Base-by-base conservation (phyloP, 768 basidiomycete species). In the Podaxis sp. region DNA sequence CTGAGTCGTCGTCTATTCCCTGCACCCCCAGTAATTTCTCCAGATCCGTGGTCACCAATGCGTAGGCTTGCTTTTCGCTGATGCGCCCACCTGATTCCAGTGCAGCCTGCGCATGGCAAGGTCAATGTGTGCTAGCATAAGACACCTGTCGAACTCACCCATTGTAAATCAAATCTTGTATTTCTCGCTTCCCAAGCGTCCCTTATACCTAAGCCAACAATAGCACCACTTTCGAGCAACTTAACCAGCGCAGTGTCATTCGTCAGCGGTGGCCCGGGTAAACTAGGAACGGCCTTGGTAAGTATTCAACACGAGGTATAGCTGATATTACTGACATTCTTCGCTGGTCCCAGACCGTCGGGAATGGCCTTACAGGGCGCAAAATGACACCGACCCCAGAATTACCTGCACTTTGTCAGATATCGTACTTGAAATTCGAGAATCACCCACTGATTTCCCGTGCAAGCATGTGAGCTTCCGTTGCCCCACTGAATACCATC, bases 131-230 rank as follows among this genome's bases (percentile, higher is more conserved):
- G 26, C 26, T 41, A 56, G 40, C 55, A 28, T 22, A 8, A 22
- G 49, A 30, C n/a, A 17, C 1, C n/a, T 60, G 8, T 11, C 22
- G 30, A 28, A 22, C 84, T 68, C 65, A 90, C 90, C 93, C 92
- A 95, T 71, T 86, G 86, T 20, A 87, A 77, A 66, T 95, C 91
- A 67, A 93, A 89, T 10, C 90, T 83, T 12, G 86, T 84, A 67
- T 89, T 91, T 48, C 88, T 83, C 40, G 90, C 90, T 63, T 83
- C 79, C 87, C 88, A 93, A 33, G 85, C 84, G 64, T 88, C 85
- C 40, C 77, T 74, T 37, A 87, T 78, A 17, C 88, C 90, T 55
- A 94, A 70, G 20, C 85, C 91, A n/a, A 93, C 87, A 20, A 86
- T 87, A n/a, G 96, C 90, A n/a, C 87, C 87, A 38, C 88, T 80